These are phyloP conservation scores for Vigna radiata DNA, from an alignment of 306 rosid genomes.

Conservation along the genomic window DNA sequence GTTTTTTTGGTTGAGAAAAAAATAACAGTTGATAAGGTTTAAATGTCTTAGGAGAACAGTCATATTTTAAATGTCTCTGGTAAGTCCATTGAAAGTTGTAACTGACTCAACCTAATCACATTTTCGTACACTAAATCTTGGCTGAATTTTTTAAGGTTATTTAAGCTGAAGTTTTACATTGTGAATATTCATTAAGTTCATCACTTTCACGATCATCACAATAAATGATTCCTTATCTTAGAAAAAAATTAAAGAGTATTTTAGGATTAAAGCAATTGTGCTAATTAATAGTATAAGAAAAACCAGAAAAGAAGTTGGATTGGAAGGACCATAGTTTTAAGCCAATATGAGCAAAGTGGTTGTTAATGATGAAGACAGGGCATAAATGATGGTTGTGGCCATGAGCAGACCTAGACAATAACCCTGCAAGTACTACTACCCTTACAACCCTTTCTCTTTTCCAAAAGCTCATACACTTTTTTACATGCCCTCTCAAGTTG, in stretches of 20 bases:
- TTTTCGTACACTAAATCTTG: background rate
- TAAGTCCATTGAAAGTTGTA: background rate
- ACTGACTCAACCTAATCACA: background rate
- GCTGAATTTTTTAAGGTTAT: background rate
- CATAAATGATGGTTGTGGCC: conserved; percentile 15
- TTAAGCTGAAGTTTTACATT: background rate
- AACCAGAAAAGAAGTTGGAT: conserved; percentile 5
- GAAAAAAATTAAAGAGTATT: background rate
- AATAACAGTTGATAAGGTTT: too few relatives aligned
- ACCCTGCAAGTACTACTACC: background rate
- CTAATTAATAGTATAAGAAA: background rate
- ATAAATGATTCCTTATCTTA: background rate
- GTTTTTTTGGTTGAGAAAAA: background rate
- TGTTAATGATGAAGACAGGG: conserved; percentile 30
- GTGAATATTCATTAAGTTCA: background rate
- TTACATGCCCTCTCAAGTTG: background rate
- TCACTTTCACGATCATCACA: background rate
- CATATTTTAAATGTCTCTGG: background rate
- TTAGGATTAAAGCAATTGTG: background rate
- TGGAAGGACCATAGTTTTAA: conserved; percentile 18
- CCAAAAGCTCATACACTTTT: conserved; percentile 25
- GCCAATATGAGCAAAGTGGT: background rate
- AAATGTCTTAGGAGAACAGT: background rate
- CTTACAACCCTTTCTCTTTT: background rate
- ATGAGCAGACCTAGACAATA: background rate